Evolutionary conservation across 768 basidiomycete genomes (phyloP).

Genomic region (Wakefieldia striispora): DNA sequence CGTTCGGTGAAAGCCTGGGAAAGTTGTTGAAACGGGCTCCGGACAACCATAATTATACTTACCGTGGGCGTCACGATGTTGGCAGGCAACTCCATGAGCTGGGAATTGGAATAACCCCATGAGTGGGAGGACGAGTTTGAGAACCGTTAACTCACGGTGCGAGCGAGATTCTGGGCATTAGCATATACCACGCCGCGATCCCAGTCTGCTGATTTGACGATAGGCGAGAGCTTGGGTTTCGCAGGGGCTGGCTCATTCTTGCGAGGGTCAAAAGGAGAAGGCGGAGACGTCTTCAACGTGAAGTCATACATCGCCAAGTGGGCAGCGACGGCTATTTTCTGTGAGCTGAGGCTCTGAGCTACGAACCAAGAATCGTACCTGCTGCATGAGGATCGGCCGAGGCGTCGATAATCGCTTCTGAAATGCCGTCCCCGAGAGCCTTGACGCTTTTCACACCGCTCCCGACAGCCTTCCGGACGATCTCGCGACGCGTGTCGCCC

Average conservation of each 20-base stretch:
- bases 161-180: conserved; percentile 74
- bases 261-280: conserved; percentile 64
- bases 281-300: conserved; percentile 70
- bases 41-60: conserved; percentile 11
- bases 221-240: conserved; percentile 47
- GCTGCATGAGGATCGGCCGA: conserved; percentile 73
- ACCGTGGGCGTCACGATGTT: conserved; percentile 87
- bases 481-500: conserved; percentile 52
- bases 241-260: conserved; percentile 49
- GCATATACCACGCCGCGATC: conserved; percentile 71
- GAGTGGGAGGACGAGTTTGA: background rate
- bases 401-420: conserved; percentile 62
- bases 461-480: conserved; percentile 69
- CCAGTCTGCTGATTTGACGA: conserved; percentile 56
- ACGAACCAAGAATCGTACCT: conserved; percentile 40
- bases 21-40: background rate
- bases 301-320: conserved; percentile 76
- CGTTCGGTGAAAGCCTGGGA: conserved; percentile 69
- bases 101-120: conserved; percentile 24
- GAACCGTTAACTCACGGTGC: conserved; percentile 49
- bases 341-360: background rate
- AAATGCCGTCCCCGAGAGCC: conserved; percentile 55
- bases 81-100: conserved; percentile 84
- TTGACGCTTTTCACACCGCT: conserved; percentile 70
- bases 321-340: conserved; percentile 64